These are phyloP conservation scores for Chaetomium cochliodes DNA, from an alignment of 495 filamentous ascomycete genomes.

Conservation along the genomic window DNA sequence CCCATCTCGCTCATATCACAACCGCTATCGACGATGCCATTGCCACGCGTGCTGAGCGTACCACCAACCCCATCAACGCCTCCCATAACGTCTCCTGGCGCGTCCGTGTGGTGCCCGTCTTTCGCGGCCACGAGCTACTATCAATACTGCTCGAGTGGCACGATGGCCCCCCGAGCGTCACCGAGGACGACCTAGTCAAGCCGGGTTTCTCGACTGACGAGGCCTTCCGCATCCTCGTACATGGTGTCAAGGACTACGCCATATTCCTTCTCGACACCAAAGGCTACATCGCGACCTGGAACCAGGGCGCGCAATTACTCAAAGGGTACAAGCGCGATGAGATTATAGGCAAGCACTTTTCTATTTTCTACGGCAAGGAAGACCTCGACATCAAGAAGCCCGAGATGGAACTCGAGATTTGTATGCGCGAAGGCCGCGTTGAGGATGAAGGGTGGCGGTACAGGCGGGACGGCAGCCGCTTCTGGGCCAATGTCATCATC, in stretches of 20 bases:
- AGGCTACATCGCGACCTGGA: slow-evolving; percentile 62
- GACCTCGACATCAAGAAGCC: slow-evolving; percentile 56
- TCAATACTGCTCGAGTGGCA: slow-evolving; percentile 52
- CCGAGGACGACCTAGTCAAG: slow-evolving; percentile 46
- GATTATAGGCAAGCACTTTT: slow-evolving; percentile 64
- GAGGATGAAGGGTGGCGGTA: slow-evolving; percentile 69
- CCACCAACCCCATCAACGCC: slow-evolving; percentile 29
- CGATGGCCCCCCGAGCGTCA: slow-evolving; percentile 28
- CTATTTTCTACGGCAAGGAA: slow-evolving; percentile 58
- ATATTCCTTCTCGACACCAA: slow-evolving; percentile 64
- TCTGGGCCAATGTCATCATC: slow-evolving; percentile 69
- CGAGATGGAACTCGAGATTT: slow-evolving; percentile 54
- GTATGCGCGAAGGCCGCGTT: slow-evolving; percentile 58
- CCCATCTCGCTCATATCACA: slow-evolving; percentile 41
- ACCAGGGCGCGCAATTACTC: slow-evolving; percentile 56
- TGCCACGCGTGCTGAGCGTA: slow-evolving; percentile 37
- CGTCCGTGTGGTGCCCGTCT: slow-evolving; percentile 54
- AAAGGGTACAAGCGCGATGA: slow-evolving; percentile 59
- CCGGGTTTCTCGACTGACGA: slow-evolving; percentile 48
- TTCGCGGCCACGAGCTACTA: slow-evolving; percentile 45
- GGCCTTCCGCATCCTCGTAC: slow-evolving; percentile 61
- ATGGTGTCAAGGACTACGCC: slow-evolving; percentile 65
- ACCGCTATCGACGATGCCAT: slow-evolving; percentile 49
- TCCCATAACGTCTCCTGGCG: slow-evolving; percentile 33
- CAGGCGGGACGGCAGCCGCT: slow-evolving; percentile 58